Evolutionary conservation across 257 asterid genomes (phyloP), one percentile per base, ranked within the genome.

Genomic region (Eucommia ulmoides): DNA sequence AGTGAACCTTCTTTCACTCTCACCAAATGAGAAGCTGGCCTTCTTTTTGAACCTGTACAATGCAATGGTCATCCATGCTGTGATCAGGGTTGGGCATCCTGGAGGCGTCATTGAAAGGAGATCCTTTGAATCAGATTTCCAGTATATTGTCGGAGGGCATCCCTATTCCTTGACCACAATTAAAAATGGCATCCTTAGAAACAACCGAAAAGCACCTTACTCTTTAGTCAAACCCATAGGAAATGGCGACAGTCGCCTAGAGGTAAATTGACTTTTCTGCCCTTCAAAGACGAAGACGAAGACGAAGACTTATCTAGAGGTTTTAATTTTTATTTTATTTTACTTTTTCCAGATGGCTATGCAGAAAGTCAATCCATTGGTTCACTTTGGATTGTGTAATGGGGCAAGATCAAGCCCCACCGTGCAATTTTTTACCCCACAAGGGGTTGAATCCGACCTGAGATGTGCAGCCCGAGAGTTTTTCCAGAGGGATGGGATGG

Each of bases 41-140:
- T 89, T 89, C 76, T 89, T 89, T 67, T 55, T 89, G 58, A 89
- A 89, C 63, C 71, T 89, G 61, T 84, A 89, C 75, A 89, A 85
- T 52, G 83, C 83, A 41, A 89, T 86, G 93, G 91, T 83, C 6
- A 79, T 89, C 55, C 98, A 89, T 55, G 93, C 88, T 8, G 98
- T 79, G 19, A 77, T 85, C 26, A 71, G 93, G 61, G 45, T 89
- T 10, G 96, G 98, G 41, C 77, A 67, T 56, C 98, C 98, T 0
- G 98, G 96, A 45, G 88, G 74, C 29, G 69, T 80, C 86, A 78
- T 84, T 8, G 94, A 84, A n/a, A 57, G 88, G 58, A 78, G 88
- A 70, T 35, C 84, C 20, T 89, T 79, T 66, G 80, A 84, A 52
- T 60, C 93, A 0, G 94, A 89, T 14, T 89, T 89, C 65, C 67